Percentiles rank a stretch among this genome's conserved stretches.
These are phyloP conservation scores for Curvularia sp. DNA, from an alignment of 2,329 filamentous ascomycete genomes.

Conservation along the genomic window DNA sequence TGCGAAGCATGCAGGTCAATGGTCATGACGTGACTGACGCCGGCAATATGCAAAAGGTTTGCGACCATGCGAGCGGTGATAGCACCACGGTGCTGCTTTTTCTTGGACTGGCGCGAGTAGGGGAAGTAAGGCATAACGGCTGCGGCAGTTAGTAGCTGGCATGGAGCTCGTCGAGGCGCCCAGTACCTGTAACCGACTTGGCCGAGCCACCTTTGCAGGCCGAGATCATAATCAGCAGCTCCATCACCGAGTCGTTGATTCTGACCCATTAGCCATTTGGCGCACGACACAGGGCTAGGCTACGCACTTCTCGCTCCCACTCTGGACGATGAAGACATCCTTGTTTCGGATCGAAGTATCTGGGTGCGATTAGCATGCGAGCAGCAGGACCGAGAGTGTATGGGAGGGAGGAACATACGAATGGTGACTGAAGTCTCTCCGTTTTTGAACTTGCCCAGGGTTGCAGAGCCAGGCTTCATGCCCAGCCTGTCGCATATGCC, in stretches of 20 bases:
- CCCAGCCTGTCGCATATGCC: slow-evolving; percentile 72
- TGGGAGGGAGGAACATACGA: slow-evolving; percentile 51
- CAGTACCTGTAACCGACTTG: slow-evolving; percentile 91
- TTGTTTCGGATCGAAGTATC: slow-evolving; percentile 84
- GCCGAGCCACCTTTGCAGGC: slow-evolving; percentile 98
- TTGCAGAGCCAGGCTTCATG: slow-evolving; percentile 64
- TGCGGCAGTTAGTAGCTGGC: slow-evolving; percentile 49
- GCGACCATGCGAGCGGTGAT: slow-evolving; percentile 98
- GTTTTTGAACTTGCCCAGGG: slow-evolving; percentile 72
- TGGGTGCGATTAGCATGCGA: slow-evolving; percentile 38
- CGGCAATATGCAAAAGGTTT: slow-evolving; percentile 90
- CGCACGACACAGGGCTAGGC: slow-evolving; percentile 8
- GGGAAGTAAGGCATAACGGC: slow-evolving; percentile 94
- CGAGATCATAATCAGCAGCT: slow-evolving; percentile 98
- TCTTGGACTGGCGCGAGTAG: slow-evolving; percentile 99
- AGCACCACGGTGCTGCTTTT: slow-evolving; percentile 94
- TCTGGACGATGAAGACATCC: slow-evolving; percentile 98
- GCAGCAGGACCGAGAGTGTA: neutral
- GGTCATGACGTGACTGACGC: slow-evolving; percentile 96
- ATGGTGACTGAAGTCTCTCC: slow-evolving; percentile 75
- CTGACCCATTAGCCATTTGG: slow-evolving; percentile 46
- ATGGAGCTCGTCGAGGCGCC: slow-evolving; percentile 14
- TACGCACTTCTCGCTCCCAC: slow-evolving; percentile 77
- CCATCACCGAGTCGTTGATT: slow-evolving; percentile 99
- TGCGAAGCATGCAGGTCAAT: slow-evolving; percentile 92